Base-by-base conservation (phyloP, 2,329 filamentous ascomycete species). In the Exserohilum turcica region DNA sequence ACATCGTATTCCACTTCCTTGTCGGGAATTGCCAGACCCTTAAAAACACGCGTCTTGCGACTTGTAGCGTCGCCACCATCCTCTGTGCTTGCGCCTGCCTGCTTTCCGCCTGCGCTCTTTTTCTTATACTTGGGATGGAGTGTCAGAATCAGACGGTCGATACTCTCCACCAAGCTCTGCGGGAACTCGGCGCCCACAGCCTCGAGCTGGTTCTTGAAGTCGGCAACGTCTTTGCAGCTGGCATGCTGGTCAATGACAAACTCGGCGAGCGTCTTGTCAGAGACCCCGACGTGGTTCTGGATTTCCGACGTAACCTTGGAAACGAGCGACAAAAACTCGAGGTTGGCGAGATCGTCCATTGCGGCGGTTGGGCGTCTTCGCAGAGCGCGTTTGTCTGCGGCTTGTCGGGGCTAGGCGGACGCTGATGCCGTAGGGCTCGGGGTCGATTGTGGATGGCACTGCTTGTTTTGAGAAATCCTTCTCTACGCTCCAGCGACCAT, bases 281-380 rank as follows among this genome's bases (percentile, higher is more conserved):
- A 89, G 66, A 97, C 86, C 50, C 92, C 91, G 54, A 97, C 78
- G 77, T 99, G 91, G 71, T 99, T 99, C 67, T 96, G 89, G 47
- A 99, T 82, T 76, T 99, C 94, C 15, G 90, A 93, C 12, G 92
- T 92, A 65, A 99, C 91, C 75, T 93, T 96, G 44, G 91, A 94
- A 51, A 97, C 92, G 69, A 99, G 87, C 66, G 92, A 96, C 48
- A 99, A 84, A 56, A 95, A 82, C 82, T 99, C 94, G 72, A 99
- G 86, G 66, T 91, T 90, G 74, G 90, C 85, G 63, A 99, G 84
- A 71, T 97, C 93, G 72, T 96, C 92, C 91, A 97, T 96, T 57
- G 58, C 48, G 54, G 54, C 51, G 43, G 51, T 46, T 33, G 24
- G 27, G 39, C 36, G 31, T 47, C 46, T 39, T 33, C 27, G 48